Evolutionary conservation across 257 asterid species (phyloP), one percentile per base, ranked within the genome.

Genomic region (Solanum chilense): DNA sequence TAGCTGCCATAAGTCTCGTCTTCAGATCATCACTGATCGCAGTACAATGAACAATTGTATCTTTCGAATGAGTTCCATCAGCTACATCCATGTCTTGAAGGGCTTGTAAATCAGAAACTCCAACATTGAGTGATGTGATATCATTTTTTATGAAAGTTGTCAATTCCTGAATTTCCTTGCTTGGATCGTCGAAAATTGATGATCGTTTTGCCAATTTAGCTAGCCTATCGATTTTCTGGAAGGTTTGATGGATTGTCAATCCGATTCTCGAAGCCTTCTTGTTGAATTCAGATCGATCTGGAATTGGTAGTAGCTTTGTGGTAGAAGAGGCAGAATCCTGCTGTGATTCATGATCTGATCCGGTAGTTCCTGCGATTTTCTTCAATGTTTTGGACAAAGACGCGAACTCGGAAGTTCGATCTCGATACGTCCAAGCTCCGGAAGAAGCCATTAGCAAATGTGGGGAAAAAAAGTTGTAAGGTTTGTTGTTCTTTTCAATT

Each of bases 11-110:
- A 52, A 96, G 94, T 71, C 96, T 94, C 89, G 88, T 94, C 92
- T 96, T 96, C 88, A 96, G 87, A 88, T 94, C 96, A 90, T 94
- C 98, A 90, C 96, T 94, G 83, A 96, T 95, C 16, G 98, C 95
- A 82, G 91, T 92, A 74, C 93, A 91, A 91, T 96, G 98, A 62
- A 94, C 98, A 87, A 91, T 91, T 90, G 94, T 93, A 88, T 96
- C 98, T 86, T 92, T 94, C 20, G 96, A 93, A 90, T 88, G 89
- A 84, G 89, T 91, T 86, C 95, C 94, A 49, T 89, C 92, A 73
- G 90, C 92, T 58, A 89, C 86, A 90, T 93, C 96, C 93, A 90
- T 87, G 89, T 89, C 91, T 84, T 94, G 95, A 77, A 94, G 88
- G 77, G 92, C 85, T 92, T 94, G 98, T 86, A 95, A 89, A 88